Percentiles rank a stretch among this genome's conserved stretches.
Evolutionary conservation across 306 rosid genomes (phyloP).

Genomic region (Rubus parviflorus): DNA sequence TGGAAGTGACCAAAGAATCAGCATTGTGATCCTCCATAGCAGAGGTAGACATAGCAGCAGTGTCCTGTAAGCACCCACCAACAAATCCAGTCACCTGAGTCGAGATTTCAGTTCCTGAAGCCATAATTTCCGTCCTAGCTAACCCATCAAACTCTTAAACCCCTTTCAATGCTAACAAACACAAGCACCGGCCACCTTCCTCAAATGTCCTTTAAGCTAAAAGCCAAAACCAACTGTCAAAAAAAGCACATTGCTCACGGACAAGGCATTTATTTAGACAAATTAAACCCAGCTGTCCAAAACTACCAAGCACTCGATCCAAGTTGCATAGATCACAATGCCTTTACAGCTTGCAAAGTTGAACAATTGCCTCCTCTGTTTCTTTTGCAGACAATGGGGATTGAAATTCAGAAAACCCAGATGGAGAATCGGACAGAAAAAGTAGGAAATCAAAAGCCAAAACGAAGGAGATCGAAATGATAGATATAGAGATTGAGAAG

Average conservation of each 20-base stretch:
- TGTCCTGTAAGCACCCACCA: slow-evolving; percentile 30
- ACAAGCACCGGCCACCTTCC: slow-evolving; percentile 3
- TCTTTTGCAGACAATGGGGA: slow-evolving; percentile 9
- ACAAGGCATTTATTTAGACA: slow-evolving; percentile 29
- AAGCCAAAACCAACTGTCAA: slow-evolving; percentile 24
- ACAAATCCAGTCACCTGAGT: slow-evolving; percentile 24
- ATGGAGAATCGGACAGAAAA: slow-evolving; percentile 12
- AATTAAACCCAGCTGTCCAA: slow-evolving; percentile 31
- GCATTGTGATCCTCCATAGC: slow-evolving; percentile 50
- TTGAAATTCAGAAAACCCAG: slow-evolving; percentile 23
- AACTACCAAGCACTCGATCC: slow-evolving; percentile 36
- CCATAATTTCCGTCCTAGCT: slow-evolving; percentile 35
- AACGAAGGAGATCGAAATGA: not conserved
- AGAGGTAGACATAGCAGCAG: not conserved
- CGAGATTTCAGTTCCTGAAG: slow-evolving; percentile 37
- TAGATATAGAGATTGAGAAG: slow-evolving; percentile 10
- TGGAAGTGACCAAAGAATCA: slow-evolving; percentile 38
- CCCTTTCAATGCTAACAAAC: slow-evolving; percentile 15
- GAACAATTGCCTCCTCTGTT: slow-evolving; percentile 12
- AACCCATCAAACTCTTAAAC: slow-evolving; percentile 23
- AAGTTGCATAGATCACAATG: slow-evolving; percentile 28
- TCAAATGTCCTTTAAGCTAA: slow-evolving; percentile 18
- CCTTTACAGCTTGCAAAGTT: slow-evolving; percentile 4
- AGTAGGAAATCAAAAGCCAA: slow-evolving; percentile 22
- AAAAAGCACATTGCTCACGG: slow-evolving; percentile 20